Base-by-base conservation (phyloP, 1,284 basidiomycete genomes). In the Ceratobasidium sp. region DNA sequence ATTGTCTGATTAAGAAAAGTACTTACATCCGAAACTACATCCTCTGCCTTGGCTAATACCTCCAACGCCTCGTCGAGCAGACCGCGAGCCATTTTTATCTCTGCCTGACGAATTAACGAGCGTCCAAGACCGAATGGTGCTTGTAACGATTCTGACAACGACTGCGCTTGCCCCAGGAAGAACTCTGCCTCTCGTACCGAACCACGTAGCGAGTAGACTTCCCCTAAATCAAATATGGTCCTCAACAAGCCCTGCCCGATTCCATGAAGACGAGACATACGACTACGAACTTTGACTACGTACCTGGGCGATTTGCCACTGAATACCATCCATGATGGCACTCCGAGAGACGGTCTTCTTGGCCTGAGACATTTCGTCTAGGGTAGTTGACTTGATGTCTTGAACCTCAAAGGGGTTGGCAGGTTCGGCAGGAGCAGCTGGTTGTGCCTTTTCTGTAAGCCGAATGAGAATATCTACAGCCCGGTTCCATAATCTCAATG, bases 151-250 rank as follows among this genome's bases (percentile, higher is more conserved):
- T 83, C 80, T 0, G 92, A 89, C 3, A 96, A 80, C 22, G 88
- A 85, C 12, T 84, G 80, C 0, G 89, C 91, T 74, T 93, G 89
- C 43, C 87, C 82, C 0, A 89, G 82, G 76, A 93, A 95, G 75
- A 91, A 94, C 72, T 93, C 88, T 3, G 91, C 87, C 74, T 94
- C 92, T 29, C 89, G 86, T 6, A 87, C 85, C 1, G 92, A 92
- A 0, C 94, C 94, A 4, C 92, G 85, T 0, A 81, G 77, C 17
- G 86, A 82, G 73, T 93, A 91, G 0, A 85, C 82, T 3, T 85
- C 81, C 0, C 85, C 80, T 6, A 94, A 80, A 3, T 85, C 80
- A 69, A 94, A 85, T 2, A 91, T 80, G 0, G 87, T 86, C 3
- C 81, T 79, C 1, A 93, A 78, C 0, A 94, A 80, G 4, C 86